Base-by-base conservation (phyloP, 2,329 filamentous ascomycete species). In the Parafenestella ontariensis region DNA sequence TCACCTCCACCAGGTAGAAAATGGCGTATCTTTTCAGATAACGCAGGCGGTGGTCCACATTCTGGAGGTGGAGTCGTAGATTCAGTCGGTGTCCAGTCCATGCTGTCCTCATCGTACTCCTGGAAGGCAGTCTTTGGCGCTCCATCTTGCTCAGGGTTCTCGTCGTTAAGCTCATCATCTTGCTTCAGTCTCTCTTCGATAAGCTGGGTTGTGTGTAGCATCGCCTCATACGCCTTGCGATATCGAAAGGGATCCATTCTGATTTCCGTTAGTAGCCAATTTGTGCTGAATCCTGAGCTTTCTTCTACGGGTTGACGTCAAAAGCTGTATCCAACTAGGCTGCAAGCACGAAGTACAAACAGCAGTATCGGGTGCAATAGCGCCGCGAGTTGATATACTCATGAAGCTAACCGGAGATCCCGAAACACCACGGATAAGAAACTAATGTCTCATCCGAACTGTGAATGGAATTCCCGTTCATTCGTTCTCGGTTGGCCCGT, bases 11-110 rank as follows among this genome's bases (percentile, higher is more conserved):
- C 61, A 46, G 70, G 68, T 10, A 74, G 51, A 24, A 73, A 61
- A 21, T 67, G 66, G n/a, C 66, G 71, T 56, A 74, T 55, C 34
- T 69, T 70, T 37, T 65, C 67, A 1, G 73, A 69, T 20, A 72
- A 42, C 6, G 63, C 59, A 17, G 64, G 66, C 6, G 66, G 66
- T 17, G 71, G 70, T 20, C 70, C 70, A 52, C 72, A 74, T 45
- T 61, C 67, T 21, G 58, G 58, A 40, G 70, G 62, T 31, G 68
- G 62, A 36, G 68, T 70, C 11, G 58, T 64, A 20, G 64, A 58
- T 23, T 66, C 72, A 11, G 70, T 74, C 8, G 71, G 71, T 28
- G 68, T 72, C 73, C 73, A 76, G 42, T 76, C 73, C 73, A 76
- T 76, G 29, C 70, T 71, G 52, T 76, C 73, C 0, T 69, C 64